phyloP scores from a whole-genome alignment of 106 monocot species.

The Chionographis japonica region DNA sequence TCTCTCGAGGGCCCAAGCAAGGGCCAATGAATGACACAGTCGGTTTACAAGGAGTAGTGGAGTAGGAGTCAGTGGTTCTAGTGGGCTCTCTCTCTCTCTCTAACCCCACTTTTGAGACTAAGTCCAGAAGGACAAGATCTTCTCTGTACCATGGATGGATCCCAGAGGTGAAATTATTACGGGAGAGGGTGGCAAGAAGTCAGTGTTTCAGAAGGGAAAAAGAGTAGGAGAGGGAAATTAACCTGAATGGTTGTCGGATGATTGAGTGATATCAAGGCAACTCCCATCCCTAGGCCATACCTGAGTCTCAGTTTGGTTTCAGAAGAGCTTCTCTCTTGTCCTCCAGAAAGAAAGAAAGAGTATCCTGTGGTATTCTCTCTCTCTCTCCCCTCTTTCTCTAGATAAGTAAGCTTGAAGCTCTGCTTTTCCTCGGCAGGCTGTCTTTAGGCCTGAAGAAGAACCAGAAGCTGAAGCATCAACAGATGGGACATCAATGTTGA shows the following conservation, averaged over 20 bases:
- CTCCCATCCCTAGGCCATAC: neutral
- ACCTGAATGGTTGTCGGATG: neutral
- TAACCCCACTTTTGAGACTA: conserved; percentile 11
- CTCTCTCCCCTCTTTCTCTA: too few relatives aligned
- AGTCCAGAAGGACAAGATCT: conserved; percentile 45
- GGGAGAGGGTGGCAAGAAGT: neutral
- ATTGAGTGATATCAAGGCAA: neutral
- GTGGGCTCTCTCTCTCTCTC: conserved; percentile 10
- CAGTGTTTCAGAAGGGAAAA: neutral
- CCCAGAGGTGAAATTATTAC: conserved; percentile 14
- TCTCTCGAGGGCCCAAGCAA: conserved; percentile 20
- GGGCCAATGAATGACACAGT: conserved; percentile 36
- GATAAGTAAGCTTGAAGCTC: too few relatives aligned
- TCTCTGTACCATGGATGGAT: conserved; percentile 34
- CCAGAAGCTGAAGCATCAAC: too few relatives aligned
- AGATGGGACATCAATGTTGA: too few relatives aligned
- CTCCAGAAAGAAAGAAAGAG: neutral
- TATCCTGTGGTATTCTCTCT: too few relatives aligned
- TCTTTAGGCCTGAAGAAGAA: neutral
- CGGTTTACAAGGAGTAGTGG: conserved; percentile 35
- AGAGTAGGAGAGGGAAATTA: neutral
- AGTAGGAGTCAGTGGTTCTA: conserved; percentile 25
- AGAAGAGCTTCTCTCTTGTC: too few relatives aligned
- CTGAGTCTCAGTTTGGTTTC: too few relatives aligned
- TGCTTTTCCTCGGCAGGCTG: neutral